Percentiles rank a stretch among this genome's conserved stretches.
These are phyloP conservation scores for Psophocarpus tetragonolobus DNA, from an alignment of 306 rosid species.

Conservation along the genomic window DNA sequence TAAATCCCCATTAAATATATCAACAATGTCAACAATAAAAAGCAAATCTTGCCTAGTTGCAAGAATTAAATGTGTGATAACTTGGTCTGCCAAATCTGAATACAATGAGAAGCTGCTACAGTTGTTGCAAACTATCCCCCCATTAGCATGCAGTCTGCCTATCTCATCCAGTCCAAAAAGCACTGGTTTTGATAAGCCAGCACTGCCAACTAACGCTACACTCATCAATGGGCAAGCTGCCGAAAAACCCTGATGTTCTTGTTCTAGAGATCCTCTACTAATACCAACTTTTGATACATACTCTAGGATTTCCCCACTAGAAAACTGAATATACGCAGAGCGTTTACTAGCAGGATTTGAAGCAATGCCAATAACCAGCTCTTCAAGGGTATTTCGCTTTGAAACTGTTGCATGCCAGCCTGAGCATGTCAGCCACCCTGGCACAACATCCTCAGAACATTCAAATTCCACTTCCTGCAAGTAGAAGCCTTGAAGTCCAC, in stretches of 20 bases:
- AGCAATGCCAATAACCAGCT: constrained; percentile 57
- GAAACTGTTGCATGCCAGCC: constrained; percentile 83
- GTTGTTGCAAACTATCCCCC: constrained; percentile 74
- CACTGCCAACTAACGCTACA: constrained; percentile 55
- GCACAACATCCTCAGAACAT: constrained; percentile 71
- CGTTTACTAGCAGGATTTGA: constrained; percentile 58
- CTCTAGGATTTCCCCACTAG: constrained; percentile 65
- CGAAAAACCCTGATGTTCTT: constrained; percentile 57
- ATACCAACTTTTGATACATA: constrained; percentile 57
- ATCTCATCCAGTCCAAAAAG: constrained; percentile 78
- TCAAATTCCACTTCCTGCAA: constrained; percentile 77
- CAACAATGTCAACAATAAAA: constrained; percentile 68
- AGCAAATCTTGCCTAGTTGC: constrained; percentile 86
- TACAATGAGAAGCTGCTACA: constrained; percentile 85
- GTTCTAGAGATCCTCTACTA: constrained; percentile 51
- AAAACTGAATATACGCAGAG: constrained; percentile 75
- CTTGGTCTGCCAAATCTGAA: constrained; percentile 82
- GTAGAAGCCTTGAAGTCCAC: constrained; percentile 55
- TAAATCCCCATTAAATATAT: constrained; percentile 60
- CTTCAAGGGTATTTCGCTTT: constrained; percentile 53
- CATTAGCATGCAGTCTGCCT: constrained; percentile 75
- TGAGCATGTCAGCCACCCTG: constrained; percentile 71
- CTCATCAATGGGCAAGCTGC: constrained; percentile 84
- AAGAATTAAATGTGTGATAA: constrained; percentile 71
- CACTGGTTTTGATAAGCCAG: constrained; percentile 56